Conservation (phyloP, 805 yeast genomes). For the Wickerhamomyces silvicola region DNA sequence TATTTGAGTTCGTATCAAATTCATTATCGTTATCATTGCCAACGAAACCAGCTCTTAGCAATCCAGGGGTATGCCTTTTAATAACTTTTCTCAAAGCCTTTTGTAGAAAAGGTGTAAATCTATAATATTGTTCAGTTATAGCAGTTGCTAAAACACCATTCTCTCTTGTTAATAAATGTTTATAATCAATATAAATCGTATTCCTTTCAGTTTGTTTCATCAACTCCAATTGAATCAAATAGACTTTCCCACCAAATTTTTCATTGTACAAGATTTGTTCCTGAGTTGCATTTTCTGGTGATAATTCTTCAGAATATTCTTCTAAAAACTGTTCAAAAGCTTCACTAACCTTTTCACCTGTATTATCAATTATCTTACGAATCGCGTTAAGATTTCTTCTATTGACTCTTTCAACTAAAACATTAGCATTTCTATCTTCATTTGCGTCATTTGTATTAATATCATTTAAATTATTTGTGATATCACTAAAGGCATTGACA, state of each 20-base stretch:
- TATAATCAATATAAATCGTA: slow-evolving; percentile 80
- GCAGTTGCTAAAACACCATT: slow-evolving; percentile 88
- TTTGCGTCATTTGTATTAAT: slow-evolving; percentile 4
- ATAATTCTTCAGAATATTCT: slow-evolving; percentile 43
- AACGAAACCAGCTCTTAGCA: slow-evolving; percentile 43
- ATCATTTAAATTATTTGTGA: neutral
- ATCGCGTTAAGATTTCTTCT: slow-evolving; percentile 62
- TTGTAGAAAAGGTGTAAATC: slow-evolving; percentile 81
- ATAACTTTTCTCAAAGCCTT: slow-evolving; percentile 70
- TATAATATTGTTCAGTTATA: slow-evolving; percentile 82
- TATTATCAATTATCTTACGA: slow-evolving; percentile 81
- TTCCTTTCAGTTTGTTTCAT: slow-evolving; percentile 71
- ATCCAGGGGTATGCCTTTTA: slow-evolving; percentile 66
- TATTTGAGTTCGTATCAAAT: slow-evolving; percentile 28
- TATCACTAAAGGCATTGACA: slow-evolving; percentile 21
- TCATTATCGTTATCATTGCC: slow-evolving; percentile 25
- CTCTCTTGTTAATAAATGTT: slow-evolving; percentile 67
- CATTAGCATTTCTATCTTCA: slow-evolving; percentile 8
- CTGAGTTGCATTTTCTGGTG: slow-evolving; percentile 23
- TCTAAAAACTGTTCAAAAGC: slow-evolving; percentile 81
- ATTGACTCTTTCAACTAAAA: slow-evolving; percentile 27
- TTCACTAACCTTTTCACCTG: slow-evolving; percentile 91
- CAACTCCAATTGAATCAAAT: slow-evolving; percentile 73
- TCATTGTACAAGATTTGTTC: slow-evolving; percentile 27
- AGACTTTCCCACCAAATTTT: slow-evolving; percentile 49